Evolutionary conservation across 2,329 filamentous ascomycete genomes (phyloP), one percentile per base, ranked within the genome.

Genomic region (Phyllosticta citriasiana): DNA sequence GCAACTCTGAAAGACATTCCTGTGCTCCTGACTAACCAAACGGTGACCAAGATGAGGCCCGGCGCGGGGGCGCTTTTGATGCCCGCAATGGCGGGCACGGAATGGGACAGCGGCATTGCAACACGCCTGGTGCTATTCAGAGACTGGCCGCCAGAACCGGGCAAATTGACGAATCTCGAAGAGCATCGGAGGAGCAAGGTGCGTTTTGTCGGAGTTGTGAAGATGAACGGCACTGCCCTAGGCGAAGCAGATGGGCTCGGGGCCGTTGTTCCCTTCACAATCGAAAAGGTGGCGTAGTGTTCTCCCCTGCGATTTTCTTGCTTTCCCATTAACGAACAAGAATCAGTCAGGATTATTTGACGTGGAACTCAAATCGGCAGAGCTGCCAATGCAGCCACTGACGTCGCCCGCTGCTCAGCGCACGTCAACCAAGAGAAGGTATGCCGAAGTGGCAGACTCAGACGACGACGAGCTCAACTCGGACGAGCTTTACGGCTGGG

Each of bases 71-170:
- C 91, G 14, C 82, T 87, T 10, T 77, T 97, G 56, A 82, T 87
- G 59, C 88, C 91, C 16, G 85, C 89, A 51, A 80, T 97, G 64
- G 87, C 87, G 61, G 86, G 88, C 14, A 80, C 80, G 22, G 84
- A 88, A 52, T 97, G 92, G 92, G 91, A 96, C 63, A 85, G 84
- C 65, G 87, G 85, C 33, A 78, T 96, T 47, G 83, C 84, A 64
- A 88, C 85, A 52, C 82, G 91, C 59, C 72, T 96, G 63, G 87
- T 88, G 25, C 73, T 96, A 35, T 96, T 94, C 72, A 82, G 88
- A 67, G 90, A 96, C 75, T 92, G 77, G 69, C 63, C 70, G 57
- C 65, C 68, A 61, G 67, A 66, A 64, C 66, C 72, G 67, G 64
- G 65, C 57, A 69, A 71, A 64, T 57, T 65, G 53, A 68, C 54